Conservation (phyloP, 768 basidiomycete genomes). For the Russula vinacea region DNA sequence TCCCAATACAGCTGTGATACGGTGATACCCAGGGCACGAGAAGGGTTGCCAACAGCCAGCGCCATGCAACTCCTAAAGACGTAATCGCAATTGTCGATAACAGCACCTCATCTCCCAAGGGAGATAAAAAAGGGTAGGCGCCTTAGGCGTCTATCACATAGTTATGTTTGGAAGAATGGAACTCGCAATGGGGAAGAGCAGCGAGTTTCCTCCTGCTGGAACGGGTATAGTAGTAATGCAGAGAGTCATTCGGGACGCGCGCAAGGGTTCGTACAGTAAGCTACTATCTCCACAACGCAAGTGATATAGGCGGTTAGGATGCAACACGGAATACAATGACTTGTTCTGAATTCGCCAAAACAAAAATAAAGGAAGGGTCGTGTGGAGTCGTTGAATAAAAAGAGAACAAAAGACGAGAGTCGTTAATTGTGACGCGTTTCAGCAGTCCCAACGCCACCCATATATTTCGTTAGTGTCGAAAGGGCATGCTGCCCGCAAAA, state of each 20-base stretch:
- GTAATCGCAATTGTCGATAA: neutral
- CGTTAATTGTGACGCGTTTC: neutral
- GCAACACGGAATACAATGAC: neutral
- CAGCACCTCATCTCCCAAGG: neutral
- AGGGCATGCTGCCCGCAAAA: conserved; percentile 24
- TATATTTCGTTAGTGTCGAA: conserved; percentile 10
- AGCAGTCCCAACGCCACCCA: neutral
- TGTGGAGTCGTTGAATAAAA: conserved; percentile 11
- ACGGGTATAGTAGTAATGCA: conserved; percentile 17
- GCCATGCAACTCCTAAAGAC: neutral
- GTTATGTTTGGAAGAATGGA: conserved; percentile 5
- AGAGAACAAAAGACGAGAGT: conserved; percentile 10
- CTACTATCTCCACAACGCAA: neutral
- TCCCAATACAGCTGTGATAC: neutral
- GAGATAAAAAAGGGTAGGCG: neutral
- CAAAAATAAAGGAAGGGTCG: neutral
- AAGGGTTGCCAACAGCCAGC: neutral
- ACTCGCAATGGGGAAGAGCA: neutral
- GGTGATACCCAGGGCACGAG: neutral
- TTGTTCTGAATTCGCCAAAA: neutral
- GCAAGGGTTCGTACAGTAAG: conserved; percentile 11
- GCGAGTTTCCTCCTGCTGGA: neutral
- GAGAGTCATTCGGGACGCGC: neutral
- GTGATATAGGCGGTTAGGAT: neutral
- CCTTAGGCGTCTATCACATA: neutral